phyloP scores from a whole-genome alignment of 2,329 filamentous ascomycete genomes.

The Macrophomina pseudophaseolina region DNA sequence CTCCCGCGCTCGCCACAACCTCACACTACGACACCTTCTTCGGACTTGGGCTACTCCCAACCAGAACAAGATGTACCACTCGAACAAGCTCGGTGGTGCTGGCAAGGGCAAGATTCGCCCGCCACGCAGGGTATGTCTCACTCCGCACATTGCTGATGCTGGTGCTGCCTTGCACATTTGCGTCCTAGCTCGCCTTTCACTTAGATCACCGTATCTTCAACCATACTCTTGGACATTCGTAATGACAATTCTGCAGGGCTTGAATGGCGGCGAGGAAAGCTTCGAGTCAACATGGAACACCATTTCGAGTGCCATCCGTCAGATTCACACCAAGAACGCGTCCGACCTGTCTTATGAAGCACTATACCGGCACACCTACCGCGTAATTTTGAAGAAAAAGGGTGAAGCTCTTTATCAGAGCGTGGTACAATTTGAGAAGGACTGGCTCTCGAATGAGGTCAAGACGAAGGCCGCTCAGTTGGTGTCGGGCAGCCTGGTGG shows the following conservation, averaged over 20 bases:
- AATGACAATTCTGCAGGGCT: slow-evolving; percentile 51
- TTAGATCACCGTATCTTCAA: background rate
- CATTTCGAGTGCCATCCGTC: slow-evolving; percentile 75
- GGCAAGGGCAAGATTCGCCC: slow-evolving; percentile 67
- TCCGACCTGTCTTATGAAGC: slow-evolving; percentile 92
- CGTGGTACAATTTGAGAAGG: slow-evolving; percentile 79
- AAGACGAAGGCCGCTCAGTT: slow-evolving; percentile 71
- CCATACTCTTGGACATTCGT: background rate
- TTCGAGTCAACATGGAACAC: slow-evolving; percentile 86
- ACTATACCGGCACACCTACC: slow-evolving; percentile 91
- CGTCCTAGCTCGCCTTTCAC: background rate
- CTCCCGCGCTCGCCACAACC: slow-evolving; percentile 2
- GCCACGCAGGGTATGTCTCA: slow-evolving; percentile 66
- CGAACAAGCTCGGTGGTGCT: slow-evolving; percentile 1
- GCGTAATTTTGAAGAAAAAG: slow-evolving; percentile 87
- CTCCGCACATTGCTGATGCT: background rate
- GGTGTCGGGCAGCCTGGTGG: slow-evolving; percentile 72
- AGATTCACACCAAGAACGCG: slow-evolving; percentile 92
- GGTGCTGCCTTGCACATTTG: background rate
- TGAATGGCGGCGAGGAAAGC: slow-evolving; percentile 69
- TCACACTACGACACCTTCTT: background rate
- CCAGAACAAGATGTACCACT: slow-evolving; percentile 17
- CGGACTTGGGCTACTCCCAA: background rate
- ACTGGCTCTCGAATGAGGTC: slow-evolving; percentile 78
- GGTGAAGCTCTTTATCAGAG: slow-evolving; percentile 80